Conservation (phyloP, 805 yeast genomes). For the Teunomyces tritomae region DNA sequence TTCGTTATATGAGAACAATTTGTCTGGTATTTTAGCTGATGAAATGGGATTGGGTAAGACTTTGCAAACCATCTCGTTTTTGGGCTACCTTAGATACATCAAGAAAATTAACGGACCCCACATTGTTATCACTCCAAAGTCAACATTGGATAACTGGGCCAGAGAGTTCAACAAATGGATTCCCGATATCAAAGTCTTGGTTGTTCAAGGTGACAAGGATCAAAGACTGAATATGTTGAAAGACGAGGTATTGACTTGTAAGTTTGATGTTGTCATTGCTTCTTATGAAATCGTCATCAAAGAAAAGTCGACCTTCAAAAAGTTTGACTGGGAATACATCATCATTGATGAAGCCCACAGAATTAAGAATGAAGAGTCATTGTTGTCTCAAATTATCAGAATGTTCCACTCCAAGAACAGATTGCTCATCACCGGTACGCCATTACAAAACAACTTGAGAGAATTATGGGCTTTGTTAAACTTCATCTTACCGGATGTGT, state of each 20-base stretch:
- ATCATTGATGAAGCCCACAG: slow-evolving; percentile 83
- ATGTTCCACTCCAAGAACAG: slow-evolving; percentile 69
- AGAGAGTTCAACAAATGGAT: slow-evolving; percentile 78
- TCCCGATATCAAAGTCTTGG: slow-evolving; percentile 70
- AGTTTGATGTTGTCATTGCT: slow-evolving; percentile 69
- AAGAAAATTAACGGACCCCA: slow-evolving; percentile 67
- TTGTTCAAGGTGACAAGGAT: slow-evolving; percentile 73
- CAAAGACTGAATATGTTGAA: slow-evolving; percentile 56
- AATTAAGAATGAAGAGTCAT: slow-evolving; percentile 72
- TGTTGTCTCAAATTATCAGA: slow-evolving; percentile 71
- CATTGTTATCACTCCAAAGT: slow-evolving; percentile 73
- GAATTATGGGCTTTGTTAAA: slow-evolving; percentile 81
- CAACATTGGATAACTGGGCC: slow-evolving; percentile 78
- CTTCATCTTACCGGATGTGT: slow-evolving; percentile 75
- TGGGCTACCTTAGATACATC: slow-evolving; percentile 68
- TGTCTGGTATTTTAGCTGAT: slow-evolving; percentile 78
- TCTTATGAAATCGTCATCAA: slow-evolving; percentile 77
- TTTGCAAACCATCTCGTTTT: slow-evolving; percentile 71
- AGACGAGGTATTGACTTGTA: slow-evolving; percentile 50
- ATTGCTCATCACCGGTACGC: slow-evolving; percentile 77
- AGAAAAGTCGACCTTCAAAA: slow-evolving; percentile 64
- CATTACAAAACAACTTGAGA: slow-evolving; percentile 74
- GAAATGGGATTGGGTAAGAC: slow-evolving; percentile 88
- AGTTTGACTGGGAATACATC: slow-evolving; percentile 74
- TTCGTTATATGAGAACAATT: slow-evolving; percentile 60